Conservation (phyloP, 805 yeast genomes). For the Metschnikowia bowlesiae region DNA sequence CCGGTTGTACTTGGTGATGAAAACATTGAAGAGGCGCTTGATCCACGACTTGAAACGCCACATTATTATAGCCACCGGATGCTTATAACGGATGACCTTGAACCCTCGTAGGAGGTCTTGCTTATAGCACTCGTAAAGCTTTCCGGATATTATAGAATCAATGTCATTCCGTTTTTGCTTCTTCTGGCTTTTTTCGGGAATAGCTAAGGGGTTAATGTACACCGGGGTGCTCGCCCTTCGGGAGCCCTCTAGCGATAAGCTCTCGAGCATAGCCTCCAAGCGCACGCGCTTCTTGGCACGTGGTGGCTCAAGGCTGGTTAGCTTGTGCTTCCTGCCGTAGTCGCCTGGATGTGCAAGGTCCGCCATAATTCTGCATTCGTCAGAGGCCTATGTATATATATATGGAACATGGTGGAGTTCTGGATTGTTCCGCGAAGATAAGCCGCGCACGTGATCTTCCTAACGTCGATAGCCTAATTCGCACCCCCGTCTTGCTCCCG, state of each 20-base stretch:
- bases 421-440: slow-evolving; percentile 3
- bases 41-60: slow-evolving; percentile 34
- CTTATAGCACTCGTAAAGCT: slow-evolving; percentile 22
- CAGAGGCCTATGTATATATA: not conserved
- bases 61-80: slow-evolving; percentile 22
- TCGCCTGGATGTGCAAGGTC: not conserved
- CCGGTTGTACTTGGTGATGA: slow-evolving; percentile 26
- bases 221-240: not conserved
- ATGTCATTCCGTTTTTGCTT: slow-evolving; percentile 7
- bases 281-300: slow-evolving; percentile 22
- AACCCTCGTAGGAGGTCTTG: slow-evolving; percentile 15
- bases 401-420: not conserved
- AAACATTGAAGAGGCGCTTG: slow-evolving; percentile 32
- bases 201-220: slow-evolving; percentile 13
- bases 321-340: not conserved
- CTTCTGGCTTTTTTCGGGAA: slow-evolving; percentile 2
- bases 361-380: not conserved
- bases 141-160: slow-evolving; percentile 21
- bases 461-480: too few species aligned
- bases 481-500: too few species aligned
- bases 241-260: slow-evolving; percentile 18
- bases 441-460: not conserved
- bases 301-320: not conserved
- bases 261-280: slow-evolving; percentile 27
- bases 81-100: slow-evolving; percentile 24